Base-by-base conservation (phyloP, 768 basidiomycete species). In the Collybiopsis confluens region DNA sequence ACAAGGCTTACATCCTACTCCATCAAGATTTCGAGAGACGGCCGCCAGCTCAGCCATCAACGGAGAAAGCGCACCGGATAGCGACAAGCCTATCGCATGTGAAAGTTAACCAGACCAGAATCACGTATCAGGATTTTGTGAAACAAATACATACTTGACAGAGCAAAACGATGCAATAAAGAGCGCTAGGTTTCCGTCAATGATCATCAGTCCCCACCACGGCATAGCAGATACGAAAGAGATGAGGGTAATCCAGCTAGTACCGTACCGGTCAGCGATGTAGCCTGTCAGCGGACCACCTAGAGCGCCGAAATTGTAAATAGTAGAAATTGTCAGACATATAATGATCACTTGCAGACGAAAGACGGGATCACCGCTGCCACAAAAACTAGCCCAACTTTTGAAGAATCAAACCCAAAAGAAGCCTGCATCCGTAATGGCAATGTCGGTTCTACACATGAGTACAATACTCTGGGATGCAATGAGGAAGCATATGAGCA, bases 301-400 rank as follows among this genome's bases (percentile, higher is more conserved):
- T 88, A 56, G 13, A 43, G 21, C 15, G 52, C 27, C 11, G 42
- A 21, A 26, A 37, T 35, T 2, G 23, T 18, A 11, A 46, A 36
- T 10, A 45, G 23, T 23, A 20, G 30, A 16, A 43, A 27, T 27
- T 10, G 18, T 36, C n/a, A 18, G 49, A n/a, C 20, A 38, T 15
- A 37, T 10, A 36, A 41, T 21, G 48, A 27, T 27, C 20, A 61
- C 81, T 54, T 60, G 86, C 88, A 86, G 52, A 88, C 68, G 16
- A 90, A 62, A 0, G 82, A 79, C 1, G 86, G 88, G 6, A 86
- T 66, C 23, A 85, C 78, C 8, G 78, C 76, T 7, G 81, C 86
- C 54, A 90, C 68, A 62, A 83, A 85, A 15, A 87, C 76, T n/a
- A 89, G 59, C 7, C 88, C 88, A 9, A 87, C 82, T 63, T 68